These are phyloP conservation scores for Leishmania tropica DNA, from an alignment of 208 protist species.

Conservation along the genomic window DNA sequence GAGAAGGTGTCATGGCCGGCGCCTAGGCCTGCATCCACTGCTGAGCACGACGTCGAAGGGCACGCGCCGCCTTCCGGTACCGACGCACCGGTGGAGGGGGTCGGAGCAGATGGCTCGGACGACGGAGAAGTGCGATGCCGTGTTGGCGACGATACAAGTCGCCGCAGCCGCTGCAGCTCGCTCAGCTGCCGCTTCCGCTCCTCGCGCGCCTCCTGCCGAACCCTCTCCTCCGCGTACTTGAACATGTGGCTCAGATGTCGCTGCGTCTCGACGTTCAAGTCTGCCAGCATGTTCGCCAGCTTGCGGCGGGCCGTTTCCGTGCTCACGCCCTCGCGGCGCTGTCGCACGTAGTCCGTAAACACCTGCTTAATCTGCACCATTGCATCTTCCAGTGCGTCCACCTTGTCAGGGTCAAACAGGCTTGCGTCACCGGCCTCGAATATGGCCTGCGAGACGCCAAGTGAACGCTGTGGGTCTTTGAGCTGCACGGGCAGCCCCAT, in stretches of 20 bases:
- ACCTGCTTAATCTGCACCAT: slow-evolving; percentile 87
- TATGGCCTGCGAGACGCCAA: slow-evolving; percentile 80
- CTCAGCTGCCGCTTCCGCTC: slow-evolving; percentile 60
- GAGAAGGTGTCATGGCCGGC: not conserved
- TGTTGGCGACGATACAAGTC: slow-evolving; percentile 15
- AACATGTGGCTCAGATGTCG: slow-evolving; percentile 78
- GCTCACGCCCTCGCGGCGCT: slow-evolving; percentile 73
- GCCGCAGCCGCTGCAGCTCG: slow-evolving; percentile 51
- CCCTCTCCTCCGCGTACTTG: slow-evolving; percentile 70
- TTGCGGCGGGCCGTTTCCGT: slow-evolving; percentile 76
- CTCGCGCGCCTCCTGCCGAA: slow-evolving; percentile 50
- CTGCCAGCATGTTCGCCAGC: slow-evolving; percentile 72
- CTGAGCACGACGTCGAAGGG: not conserved
- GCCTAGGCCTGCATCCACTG: not conserved
- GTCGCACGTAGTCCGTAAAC: slow-evolving; percentile 83
- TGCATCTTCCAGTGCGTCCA: slow-evolving; percentile 71
- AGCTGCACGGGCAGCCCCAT: slow-evolving; percentile 76
- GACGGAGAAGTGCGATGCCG: not conserved
- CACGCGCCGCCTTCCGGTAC: not conserved
- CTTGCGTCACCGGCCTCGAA: slow-evolving; percentile 71
- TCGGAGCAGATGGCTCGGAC: not conserved
- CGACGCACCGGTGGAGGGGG: not conserved
- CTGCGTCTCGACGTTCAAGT: slow-evolving; percentile 81
- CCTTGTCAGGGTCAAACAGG: slow-evolving; percentile 75
- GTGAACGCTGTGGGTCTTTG: slow-evolving; percentile 65